These are phyloP conservation scores for Pseudogymnoascus sp. DNA, from an alignment of 2,329 filamentous ascomycete genomes.

Conservation along the genomic window DNA sequence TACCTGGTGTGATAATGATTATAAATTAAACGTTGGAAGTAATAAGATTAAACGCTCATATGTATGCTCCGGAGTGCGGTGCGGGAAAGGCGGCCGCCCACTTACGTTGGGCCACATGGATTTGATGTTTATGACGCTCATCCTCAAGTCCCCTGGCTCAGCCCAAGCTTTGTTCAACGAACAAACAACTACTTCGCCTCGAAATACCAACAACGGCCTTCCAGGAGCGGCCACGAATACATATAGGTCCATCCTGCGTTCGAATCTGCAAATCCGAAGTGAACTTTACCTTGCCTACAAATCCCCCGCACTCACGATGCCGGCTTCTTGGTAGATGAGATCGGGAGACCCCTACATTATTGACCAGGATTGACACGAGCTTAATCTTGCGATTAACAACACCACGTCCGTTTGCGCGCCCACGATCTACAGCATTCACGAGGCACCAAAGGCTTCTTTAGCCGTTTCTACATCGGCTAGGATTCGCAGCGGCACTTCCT, in stretches of 20 bases:
- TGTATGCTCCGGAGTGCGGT: background rate
- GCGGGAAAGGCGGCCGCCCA: slow-evolving; percentile 7
- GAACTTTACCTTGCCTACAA: background rate
- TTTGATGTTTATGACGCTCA: slow-evolving; percentile 10
- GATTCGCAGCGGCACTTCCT: background rate
- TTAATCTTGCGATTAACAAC: slow-evolving; percentile 9
- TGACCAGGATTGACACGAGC: slow-evolving; percentile 8
- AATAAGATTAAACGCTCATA: background rate
- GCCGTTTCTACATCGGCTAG: background rate
- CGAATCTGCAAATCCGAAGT: background rate
- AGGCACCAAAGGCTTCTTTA: background rate
- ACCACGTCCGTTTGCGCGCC: slow-evolving; percentile 2
- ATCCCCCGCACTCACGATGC: background rate
- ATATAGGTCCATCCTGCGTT: background rate
- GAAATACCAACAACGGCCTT: slow-evolving; percentile 1
- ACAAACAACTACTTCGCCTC: slow-evolving; percentile 2
- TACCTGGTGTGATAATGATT: background rate
- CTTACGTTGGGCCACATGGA: slow-evolving; percentile 7
- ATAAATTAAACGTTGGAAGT: background rate
- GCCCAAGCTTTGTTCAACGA: slow-evolving; percentile 5
- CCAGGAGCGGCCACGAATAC: background rate
- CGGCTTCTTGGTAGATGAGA: background rate
- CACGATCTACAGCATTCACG: background rate
- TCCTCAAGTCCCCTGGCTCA: slow-evolving; percentile 1
- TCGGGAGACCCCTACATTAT: slow-evolving; percentile 2